A percentile compares a stretch with the other conserved stretches of the same genome.
These are phyloP conservation scores for Fusarium chaquense DNA, from an alignment of 2,329 filamentous ascomycete genomes.

Conservation along the genomic window DNA sequence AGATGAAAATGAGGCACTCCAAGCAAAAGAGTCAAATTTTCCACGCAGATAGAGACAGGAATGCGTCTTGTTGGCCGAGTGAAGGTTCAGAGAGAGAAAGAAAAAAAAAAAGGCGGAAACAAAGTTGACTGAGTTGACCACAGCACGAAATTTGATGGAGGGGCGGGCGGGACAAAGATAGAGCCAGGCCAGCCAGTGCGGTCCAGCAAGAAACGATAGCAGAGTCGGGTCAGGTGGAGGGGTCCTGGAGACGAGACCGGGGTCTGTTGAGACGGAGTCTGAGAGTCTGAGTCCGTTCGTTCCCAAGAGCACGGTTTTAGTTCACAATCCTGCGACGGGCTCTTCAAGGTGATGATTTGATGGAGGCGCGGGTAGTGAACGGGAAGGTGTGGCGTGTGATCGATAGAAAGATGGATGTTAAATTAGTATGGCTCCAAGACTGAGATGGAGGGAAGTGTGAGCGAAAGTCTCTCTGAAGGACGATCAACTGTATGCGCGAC, in stretches of 20 bases:
- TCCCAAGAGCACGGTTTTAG: conserved; percentile 35
- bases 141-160: conserved; percentile 42
- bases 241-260: conserved; percentile 35
- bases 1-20: conserved; percentile 20
- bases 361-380: conserved; percentile 46
- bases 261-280: conserved; percentile 32
- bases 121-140: conserved; percentile 37
- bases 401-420: conserved; percentile 30
- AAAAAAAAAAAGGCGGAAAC: conserved; percentile 29
- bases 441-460: conserved; percentile 30
- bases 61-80: conserved; percentile 39
- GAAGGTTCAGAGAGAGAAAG: not conserved
- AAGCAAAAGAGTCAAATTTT: conserved; percentile 20
- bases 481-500: conserved; percentile 8
- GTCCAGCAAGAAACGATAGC: conserved; percentile 30
- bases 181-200: conserved; percentile 21
- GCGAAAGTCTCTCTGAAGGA: conserved; percentile 3
- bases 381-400: conserved; percentile 46
- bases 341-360: conserved; percentile 33
- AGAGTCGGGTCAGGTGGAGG: conserved; percentile 48
- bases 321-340: conserved; percentile 22
- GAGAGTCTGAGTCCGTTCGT: conserved; percentile 15
- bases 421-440: conserved; percentile 40
- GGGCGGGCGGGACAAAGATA: conserved; percentile 39
- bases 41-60: conserved; percentile 33